These are phyloP conservation scores for Solanum etuberosum DNA, from an alignment of 257 asterid genomes.

Conservation along the genomic window DNA sequence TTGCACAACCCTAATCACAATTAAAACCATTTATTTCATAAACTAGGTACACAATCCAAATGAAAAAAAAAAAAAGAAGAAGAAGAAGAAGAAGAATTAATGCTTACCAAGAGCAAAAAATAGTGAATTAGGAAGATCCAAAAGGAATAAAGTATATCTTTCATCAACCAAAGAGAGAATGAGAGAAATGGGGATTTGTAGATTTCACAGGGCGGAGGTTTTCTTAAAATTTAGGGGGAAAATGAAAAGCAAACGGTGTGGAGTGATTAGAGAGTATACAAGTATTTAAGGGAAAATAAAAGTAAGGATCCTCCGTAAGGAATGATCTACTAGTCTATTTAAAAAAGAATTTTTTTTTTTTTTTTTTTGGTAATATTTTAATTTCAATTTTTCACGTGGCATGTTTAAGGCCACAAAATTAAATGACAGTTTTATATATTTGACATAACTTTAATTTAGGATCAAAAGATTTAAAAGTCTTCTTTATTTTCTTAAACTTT, in stretches of 20 bases:
- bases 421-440: no score
- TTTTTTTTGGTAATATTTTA: no score
- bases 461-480: accelerated
- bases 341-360: no score
- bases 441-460: no score
- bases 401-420: no score
- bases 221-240: background rate
- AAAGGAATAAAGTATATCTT: background rate
- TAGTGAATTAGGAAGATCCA: background rate
- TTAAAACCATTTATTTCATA: background rate
- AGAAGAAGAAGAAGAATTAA: background rate
- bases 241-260: background rate
- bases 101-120: background rate
- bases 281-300: background rate
- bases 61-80: background rate
- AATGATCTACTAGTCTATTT: accelerated
- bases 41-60: background rate
- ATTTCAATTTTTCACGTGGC: no score
- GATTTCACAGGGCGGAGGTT: background rate
- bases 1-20: background rate
- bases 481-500: background rate
- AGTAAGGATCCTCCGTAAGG: background rate
- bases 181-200: background rate
- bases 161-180: background rate
- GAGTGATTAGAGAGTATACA: background rate